phyloP scores from a whole-genome alignment of 768 basidiomycete species.

The Suillus plorans region DNA sequence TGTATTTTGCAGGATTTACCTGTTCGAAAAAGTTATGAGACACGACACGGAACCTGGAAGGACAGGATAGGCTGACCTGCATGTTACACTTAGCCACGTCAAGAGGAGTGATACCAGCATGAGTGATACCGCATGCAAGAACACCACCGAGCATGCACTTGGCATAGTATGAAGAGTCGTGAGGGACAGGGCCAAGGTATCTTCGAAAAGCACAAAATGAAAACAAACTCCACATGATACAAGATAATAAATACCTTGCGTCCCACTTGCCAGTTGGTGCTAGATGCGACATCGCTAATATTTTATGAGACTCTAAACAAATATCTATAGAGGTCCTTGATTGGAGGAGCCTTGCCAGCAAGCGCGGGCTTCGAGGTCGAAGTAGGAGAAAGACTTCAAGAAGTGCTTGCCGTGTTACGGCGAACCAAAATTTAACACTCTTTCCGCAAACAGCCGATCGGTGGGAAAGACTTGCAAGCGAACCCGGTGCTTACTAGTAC shows the following conservation, averaged over 20 bases:
- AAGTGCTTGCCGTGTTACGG: neutral
- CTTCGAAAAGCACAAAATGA: conserved; percentile 33
- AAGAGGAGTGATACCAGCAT: conserved; percentile 84
- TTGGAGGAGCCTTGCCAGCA: neutral
- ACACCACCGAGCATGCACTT: conserved; percentile 89
- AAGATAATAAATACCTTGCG: conserved; percentile 49
- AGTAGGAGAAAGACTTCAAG: neutral
- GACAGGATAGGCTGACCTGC: conserved; percentile 53
- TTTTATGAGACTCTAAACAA: conserved; percentile 18
- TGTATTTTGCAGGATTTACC: conserved; percentile 79
- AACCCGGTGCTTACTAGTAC: neutral
- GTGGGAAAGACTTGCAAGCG: neutral
- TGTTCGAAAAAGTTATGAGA: conserved; percentile 25
- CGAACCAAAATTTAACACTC: conserved; percentile 4
- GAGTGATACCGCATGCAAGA: conserved; percentile 85
- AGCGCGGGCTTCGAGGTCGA: neutral
- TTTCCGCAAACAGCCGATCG: conserved; percentile 3
- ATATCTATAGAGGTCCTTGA: neutral
- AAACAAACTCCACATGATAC: neutral
- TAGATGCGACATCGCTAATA: conserved; percentile 49
- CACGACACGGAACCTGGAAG: neutral
- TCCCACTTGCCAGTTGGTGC: conserved; percentile 67
- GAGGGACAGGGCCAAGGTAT: conserved; percentile 70
- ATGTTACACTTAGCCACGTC: conserved; percentile 92
- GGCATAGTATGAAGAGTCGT: conserved; percentile 73